These are phyloP conservation scores for Quercus dentata DNA, from an alignment of 306 rosid genomes.

Conservation along the genomic window DNA sequence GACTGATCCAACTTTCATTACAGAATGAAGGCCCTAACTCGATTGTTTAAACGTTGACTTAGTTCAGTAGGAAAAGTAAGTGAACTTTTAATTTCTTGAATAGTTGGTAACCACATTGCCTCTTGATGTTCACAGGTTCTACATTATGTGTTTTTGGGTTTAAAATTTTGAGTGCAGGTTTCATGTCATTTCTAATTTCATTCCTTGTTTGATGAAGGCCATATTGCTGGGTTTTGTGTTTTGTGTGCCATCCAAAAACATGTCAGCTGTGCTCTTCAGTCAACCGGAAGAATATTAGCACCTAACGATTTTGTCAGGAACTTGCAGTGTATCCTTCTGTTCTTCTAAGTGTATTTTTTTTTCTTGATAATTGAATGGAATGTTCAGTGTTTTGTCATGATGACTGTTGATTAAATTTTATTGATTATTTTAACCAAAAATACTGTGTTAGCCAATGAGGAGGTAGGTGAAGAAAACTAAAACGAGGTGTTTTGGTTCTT, in stretches of 20 bases:
- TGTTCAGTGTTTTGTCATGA: not conserved
- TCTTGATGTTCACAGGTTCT: too few species aligned
- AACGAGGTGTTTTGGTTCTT: not conserved
- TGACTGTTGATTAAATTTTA: not conserved
- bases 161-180: not conserved
- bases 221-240: conserved; percentile 90
- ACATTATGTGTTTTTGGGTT: too few species aligned
- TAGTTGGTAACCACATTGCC: too few species aligned
- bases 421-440: not conserved
- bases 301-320: conserved; percentile 77
- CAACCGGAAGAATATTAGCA: conserved; percentile 74
- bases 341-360: not conserved
- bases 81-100: too few species aligned
- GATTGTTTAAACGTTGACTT: too few species aligned
- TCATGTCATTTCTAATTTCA: conserved; percentile 20
- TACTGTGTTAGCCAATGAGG: not conserved
- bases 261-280: conserved; percentile 84
- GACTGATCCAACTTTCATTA: too few species aligned
- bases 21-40: too few species aligned
- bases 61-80: too few species aligned
- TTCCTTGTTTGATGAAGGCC: conserved; percentile 52
- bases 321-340: conserved; percentile 78
- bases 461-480: not conserved
- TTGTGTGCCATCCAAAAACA: conserved; percentile 95
- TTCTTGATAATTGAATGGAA: not conserved